These are phyloP conservation scores for Endocladia muricata DNA, from an alignment of 31 red algal species.

Conservation along the genomic window DNA sequence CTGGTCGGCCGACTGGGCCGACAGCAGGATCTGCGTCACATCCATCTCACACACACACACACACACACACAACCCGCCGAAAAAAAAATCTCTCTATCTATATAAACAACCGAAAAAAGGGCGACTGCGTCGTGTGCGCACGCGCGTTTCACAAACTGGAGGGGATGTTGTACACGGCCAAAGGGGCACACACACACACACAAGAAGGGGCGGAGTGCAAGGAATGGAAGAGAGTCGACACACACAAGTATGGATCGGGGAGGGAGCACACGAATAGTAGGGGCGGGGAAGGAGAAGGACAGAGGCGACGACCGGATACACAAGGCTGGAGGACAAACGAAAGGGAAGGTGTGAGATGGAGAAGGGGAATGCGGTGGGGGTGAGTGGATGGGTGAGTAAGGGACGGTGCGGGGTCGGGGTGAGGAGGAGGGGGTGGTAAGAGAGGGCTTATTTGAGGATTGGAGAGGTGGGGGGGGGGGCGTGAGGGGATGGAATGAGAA, in stretches of 20 bases:
- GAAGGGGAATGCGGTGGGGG: background rate
- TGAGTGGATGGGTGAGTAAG: background rate
- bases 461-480: background rate
- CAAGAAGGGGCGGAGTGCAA: no score
- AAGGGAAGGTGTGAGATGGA: background rate
- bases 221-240: no score
- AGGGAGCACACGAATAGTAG: background rate
- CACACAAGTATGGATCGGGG: no score
- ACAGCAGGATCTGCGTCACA: conserved; percentile 72
- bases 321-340: background rate
- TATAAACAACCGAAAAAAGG: no score
- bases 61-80: no score
- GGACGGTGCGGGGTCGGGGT: background rate
- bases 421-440: background rate
- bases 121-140: no score
- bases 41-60: no score
- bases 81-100: no score
- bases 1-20: conserved; percentile 79
- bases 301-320: background rate
- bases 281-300: background rate
- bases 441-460: background rate
- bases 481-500: background rate
- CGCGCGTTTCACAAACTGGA: no score
- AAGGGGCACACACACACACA: no score
- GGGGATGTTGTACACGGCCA: no score